Evolutionary conservation across 106 monocot genomes (phyloP).

Genomic region (Acanthochlamys bracteata): DNA sequence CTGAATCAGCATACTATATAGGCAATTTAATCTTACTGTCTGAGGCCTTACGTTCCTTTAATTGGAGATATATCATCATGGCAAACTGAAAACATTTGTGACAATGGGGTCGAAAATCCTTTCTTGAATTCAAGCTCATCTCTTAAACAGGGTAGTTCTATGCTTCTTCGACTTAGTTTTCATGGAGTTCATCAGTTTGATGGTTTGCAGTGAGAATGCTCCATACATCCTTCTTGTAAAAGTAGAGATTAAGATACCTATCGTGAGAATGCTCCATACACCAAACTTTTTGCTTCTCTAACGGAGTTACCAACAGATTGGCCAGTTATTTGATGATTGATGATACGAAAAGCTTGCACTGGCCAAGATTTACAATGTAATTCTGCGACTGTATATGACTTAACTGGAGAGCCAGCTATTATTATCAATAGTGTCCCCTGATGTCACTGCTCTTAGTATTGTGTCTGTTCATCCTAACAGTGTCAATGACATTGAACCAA

Average conservation of each 20-base stretch:
- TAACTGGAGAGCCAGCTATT: conserved; percentile 64
- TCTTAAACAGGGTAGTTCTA: no score
- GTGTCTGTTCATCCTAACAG: background rate
- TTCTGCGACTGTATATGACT: conserved; percentile 25
- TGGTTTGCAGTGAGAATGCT: no score
- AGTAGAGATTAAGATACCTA: background rate
- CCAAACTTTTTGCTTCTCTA: background rate
- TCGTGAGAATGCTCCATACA: background rate
- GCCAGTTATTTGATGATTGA: background rate
- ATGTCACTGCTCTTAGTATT: conserved; percentile 5
- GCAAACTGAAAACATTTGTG: no score
- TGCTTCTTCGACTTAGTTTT: no score
- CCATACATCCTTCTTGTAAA: no score
- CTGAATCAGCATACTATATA: no score
- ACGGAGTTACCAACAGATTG: background rate
- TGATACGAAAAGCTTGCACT: conserved; percentile 15
- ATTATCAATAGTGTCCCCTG: conserved; percentile 59
- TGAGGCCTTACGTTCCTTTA: no score
- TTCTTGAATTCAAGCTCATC: no score
- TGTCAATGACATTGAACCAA: conserved; percentile 4
- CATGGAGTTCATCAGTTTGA: no score
- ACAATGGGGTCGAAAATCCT: no score
- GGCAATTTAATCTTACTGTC: no score
- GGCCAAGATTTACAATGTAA: conserved; percentile 10
- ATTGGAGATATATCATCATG: no score